Percentiles rank a stretch among this genome's conserved stretches.
These are phyloP conservation scores for Botrytis squamosa DNA, from an alignment of 2,329 filamentous ascomycete species.

Conservation along the genomic window DNA sequence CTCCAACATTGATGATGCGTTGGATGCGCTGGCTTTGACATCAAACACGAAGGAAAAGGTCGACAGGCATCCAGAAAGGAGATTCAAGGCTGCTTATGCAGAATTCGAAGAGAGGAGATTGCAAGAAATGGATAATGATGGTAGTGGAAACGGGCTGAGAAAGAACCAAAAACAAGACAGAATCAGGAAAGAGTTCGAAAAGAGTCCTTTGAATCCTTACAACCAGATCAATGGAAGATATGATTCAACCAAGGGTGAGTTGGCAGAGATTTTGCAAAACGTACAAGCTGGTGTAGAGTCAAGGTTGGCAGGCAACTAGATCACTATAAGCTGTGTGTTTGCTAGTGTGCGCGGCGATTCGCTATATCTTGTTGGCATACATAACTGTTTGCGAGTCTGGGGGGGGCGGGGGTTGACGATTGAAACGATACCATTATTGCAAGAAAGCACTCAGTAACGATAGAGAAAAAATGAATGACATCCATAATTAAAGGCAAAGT, in stretches of 20 bases:
- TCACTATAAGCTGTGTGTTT: neutral
- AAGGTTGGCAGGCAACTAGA: conserved; percentile 50
- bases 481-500: conserved; percentile 8
- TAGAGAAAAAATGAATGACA: conserved; percentile 21
- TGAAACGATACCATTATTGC: conserved; percentile 9
- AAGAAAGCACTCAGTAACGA: neutral
- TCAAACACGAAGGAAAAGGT: conserved; percentile 63
- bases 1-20: conserved; percentile 86
- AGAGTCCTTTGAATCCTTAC: conserved; percentile 91
- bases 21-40: conserved; percentile 77
- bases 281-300: conserved; percentile 75
- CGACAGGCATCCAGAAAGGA: conserved; percentile 83
- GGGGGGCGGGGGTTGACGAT: neutral
- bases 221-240: conserved; percentile 78
- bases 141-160: conserved; percentile 67
- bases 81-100: conserved; percentile 82
- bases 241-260: conserved; percentile 76
- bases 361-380: neutral
- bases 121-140: conserved; percentile 82
- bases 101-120: conserved; percentile 79
- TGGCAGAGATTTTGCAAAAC: conserved; percentile 60
- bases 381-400: neutral
- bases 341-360: neutral
- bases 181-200: conserved; percentile 90
- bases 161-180: conserved; percentile 81